Evolutionary conservation across 2,329 filamentous ascomycete species (phyloP).

Genomic region (Trichophyton rubrum): DNA sequence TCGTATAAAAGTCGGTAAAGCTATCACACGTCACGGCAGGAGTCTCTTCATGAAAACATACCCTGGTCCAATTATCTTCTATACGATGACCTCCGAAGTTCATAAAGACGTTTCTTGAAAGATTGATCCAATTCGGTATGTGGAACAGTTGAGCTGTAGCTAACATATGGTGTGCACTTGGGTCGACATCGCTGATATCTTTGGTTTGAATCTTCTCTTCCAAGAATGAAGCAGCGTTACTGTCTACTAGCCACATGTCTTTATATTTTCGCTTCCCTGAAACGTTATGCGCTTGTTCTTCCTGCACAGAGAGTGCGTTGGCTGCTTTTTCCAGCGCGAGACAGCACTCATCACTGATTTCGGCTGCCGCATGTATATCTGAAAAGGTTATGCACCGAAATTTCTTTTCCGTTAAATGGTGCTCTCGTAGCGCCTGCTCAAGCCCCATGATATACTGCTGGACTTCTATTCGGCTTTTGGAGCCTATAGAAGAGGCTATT

Average conservation of each 20-base stretch:
- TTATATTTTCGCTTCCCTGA: constrained; percentile 51
- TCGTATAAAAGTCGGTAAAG: constrained; percentile 60
- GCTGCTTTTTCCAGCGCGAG: constrained; percentile 55
- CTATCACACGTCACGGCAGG: constrained; percentile 65
- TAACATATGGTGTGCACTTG: constrained; percentile 23
- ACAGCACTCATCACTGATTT: constrained; percentile 56
- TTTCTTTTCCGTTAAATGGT: constrained; percentile 25
- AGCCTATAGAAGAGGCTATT: constrained; percentile 51
- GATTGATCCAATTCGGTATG: constrained; percentile 46
- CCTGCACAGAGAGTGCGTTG: constrained; percentile 50
- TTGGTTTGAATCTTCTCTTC: constrained; percentile 18
- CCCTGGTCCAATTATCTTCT: constrained; percentile 54
- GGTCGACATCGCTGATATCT: constrained; percentile 14
- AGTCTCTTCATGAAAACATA: constrained; percentile 40
- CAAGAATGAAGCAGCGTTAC: constrained; percentile 21
- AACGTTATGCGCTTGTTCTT: constrained; percentile 51
- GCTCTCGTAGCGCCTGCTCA: constrained; percentile 36
- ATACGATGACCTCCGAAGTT: constrained; percentile 45
- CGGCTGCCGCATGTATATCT: constrained; percentile 58
- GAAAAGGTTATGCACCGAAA: constrained; percentile 34
- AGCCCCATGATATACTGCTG: constrained; percentile 56
- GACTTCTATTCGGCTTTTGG: constrained; percentile 65
- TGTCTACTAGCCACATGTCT: constrained; percentile 52
- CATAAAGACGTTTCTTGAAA: constrained; percentile 64
- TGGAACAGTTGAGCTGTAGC: constrained; percentile 48